Percentiles rank a stretch among this genome's conserved stretches.
Evolutionary conservation across 225 moss, liverwort and hornwort species (phyloP).

Genomic region (Climacium dendroides): DNA sequence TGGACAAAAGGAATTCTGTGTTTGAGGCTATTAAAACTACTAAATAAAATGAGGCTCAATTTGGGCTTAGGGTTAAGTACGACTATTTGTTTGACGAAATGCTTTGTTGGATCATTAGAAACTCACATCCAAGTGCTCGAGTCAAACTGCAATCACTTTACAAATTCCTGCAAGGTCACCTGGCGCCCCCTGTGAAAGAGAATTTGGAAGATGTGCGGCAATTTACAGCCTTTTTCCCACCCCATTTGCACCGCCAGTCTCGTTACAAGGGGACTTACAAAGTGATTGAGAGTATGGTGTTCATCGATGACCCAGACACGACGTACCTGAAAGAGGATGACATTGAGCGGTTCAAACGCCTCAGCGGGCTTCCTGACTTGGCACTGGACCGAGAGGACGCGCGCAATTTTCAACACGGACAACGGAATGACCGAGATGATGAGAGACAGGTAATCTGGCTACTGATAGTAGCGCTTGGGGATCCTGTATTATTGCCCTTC

Average conservation of each 20-base stretch:
- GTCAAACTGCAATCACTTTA: constrained; percentile 95
- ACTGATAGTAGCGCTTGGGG: not conserved
- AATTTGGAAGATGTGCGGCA: constrained; percentile 80
- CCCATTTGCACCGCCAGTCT: constrained; percentile 79
- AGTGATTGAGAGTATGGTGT: constrained; percentile 92
- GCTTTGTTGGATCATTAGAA: constrained; percentile 17
- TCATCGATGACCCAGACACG: constrained; percentile 76
- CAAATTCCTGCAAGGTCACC: constrained; percentile 92
- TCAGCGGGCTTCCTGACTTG: constrained; percentile 67
- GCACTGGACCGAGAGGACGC: constrained; percentile 80
- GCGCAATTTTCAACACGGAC: constrained; percentile 73
- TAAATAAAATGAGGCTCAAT: not conserved
- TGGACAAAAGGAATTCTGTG: not conserved
- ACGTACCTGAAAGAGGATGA: constrained; percentile 66
- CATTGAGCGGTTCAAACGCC: constrained; percentile 77
- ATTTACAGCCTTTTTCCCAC: constrained; percentile 81
- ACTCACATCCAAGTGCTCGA: constrained; percentile 88
- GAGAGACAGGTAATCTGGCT: constrained; percentile 55
- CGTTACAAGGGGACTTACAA: constrained; percentile 98
- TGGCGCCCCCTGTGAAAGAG: constrained; percentile 94
- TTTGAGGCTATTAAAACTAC: not conserved
- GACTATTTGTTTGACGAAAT: not conserved
- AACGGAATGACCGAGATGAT: constrained; percentile 92
- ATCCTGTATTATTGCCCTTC: not conserved
- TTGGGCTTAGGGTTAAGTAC: not conserved